These are phyloP conservation scores for Fusarium burgessii DNA, from an alignment of 2,329 filamentous ascomycete species.

Conservation along the genomic window DNA sequence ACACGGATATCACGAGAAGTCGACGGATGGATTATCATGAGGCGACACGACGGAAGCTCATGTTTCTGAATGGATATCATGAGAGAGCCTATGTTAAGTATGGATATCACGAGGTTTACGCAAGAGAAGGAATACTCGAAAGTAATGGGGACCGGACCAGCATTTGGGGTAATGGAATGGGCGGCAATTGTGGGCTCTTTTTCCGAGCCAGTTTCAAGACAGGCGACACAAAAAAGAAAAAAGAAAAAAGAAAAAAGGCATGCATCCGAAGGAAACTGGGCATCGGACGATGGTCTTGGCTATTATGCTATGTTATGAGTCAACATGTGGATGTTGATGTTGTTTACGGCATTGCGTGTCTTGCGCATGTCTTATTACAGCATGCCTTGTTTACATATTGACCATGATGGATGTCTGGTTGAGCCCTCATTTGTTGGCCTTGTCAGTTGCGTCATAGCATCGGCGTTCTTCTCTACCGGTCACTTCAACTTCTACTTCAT, in stretches of 20 bases:
- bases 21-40: neutral
- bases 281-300: slow-evolving; percentile 6
- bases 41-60: slow-evolving; percentile 14
- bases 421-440: slow-evolving; percentile 16
- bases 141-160: slow-evolving; percentile 5
- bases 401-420: neutral
- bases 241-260: too few species aligned
- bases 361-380: neutral
- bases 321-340: neutral
- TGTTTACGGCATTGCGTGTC: neutral
- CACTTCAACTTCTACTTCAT: neutral
- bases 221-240: slow-evolving; percentile 10
- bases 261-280: slow-evolving; percentile 5
- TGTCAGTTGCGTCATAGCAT: slow-evolving; percentile 45
- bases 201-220: slow-evolving; percentile 25
- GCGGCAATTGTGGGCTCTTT: slow-evolving; percentile 38
- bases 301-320: neutral
- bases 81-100: neutral
- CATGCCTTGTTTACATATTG: neutral
- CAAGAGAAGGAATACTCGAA: slow-evolving; percentile 16
- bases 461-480: slow-evolving; percentile 35
- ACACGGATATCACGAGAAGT: too few species aligned
- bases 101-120: slow-evolving; percentile 15
- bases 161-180: slow-evolving; percentile 19
- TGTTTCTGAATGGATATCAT: neutral